These are phyloP conservation scores for Trypanosoma avium DNA, from an alignment of 208 protist genomes.

Conservation along the genomic window DNA sequence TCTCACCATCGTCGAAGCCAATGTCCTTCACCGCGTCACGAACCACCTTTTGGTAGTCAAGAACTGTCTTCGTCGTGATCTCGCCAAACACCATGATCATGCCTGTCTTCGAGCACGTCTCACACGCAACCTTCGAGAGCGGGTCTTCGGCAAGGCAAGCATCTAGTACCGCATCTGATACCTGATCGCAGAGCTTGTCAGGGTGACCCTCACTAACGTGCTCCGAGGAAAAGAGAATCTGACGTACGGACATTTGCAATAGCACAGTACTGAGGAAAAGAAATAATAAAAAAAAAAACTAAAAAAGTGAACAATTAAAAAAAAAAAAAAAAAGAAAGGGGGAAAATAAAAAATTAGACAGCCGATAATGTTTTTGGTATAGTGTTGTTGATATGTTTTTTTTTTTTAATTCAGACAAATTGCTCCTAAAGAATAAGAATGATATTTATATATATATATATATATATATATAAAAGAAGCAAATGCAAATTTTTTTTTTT, in stretches of 20 bases:
- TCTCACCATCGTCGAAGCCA: constrained; percentile 95
- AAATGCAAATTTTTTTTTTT: no score
- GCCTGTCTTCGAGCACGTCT: constrained; percentile 98
- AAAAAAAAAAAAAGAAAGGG: background rate
- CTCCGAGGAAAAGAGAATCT: constrained; percentile 99
- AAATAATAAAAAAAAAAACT: background rate
- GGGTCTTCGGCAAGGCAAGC: constrained; percentile 98
- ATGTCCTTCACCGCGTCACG: constrained; percentile 97
- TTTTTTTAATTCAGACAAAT: no score
- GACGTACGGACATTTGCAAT: constrained; percentile 64
- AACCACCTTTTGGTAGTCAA: constrained; percentile 99
- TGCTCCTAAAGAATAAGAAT: no score
- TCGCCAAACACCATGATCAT: constrained; percentile 99
- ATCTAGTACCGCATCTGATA: constrained; percentile 99
- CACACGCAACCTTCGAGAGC: constrained; percentile 98
- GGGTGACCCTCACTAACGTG: constrained; percentile 99
- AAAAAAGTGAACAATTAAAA: constrained; percentile 3
- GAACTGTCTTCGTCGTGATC: constrained; percentile 97
- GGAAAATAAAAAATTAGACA: constrained; percentile 1
- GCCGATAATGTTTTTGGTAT: no score
- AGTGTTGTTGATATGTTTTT: no score
- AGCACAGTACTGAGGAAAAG: background rate
- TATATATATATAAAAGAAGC: no score
- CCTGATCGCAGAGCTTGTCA: constrained; percentile 99
- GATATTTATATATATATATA: no score